Evolutionary conservation across 2,329 filamentous ascomycete species (phyloP), one percentile per base, ranked within the genome.

Genomic region (Fusarium pseudoanthophilum): DNA sequence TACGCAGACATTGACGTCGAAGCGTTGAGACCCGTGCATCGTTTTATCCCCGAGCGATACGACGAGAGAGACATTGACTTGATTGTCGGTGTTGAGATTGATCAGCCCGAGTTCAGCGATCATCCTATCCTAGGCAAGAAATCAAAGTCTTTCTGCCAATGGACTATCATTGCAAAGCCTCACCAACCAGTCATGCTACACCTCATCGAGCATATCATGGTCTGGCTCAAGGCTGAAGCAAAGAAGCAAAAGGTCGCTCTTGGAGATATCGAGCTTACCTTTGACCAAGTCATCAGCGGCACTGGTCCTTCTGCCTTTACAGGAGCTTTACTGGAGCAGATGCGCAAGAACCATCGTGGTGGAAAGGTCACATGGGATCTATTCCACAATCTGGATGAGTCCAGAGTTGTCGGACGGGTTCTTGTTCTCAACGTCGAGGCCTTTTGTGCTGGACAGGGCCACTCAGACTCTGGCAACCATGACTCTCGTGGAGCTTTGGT

Each of bases 301-400:
- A 93, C 92, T 3, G 92, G 91, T 0, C 92, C 92, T 0, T 92
- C 90, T 0, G 91, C 91, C 11, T 93, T 93, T 72, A 93, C 91
- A 4, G 82, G 83, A 16, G 91, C 91, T 2, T 87, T 93, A 14
- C 80, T 93, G 24, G 85, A 86, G 40, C 88, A 92, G 72, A 92
- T 93, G 87, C 89, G 88, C 61, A 80, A 79, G 24, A 75, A 36
- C 80, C 82, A 59, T 79, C 82, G 69, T 34, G 80, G 74, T 7
- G 77, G 63, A 34, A 78, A 74, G 10, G 83, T 93, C 6, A 87
- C 85, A 0, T 93, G 91, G 91, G 86, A 90, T 58, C 77, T 81
- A 13, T 93, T 93, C 79, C 91, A 93, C 79, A 87, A 90, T 71
- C 80, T 93, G 51, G 84, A 85, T 45, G 91, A 93, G 79, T 92